Evolutionary conservation across 176 grass and related monocot species (phyloP).

Genomic region (Ensete ventricosum): DNA sequence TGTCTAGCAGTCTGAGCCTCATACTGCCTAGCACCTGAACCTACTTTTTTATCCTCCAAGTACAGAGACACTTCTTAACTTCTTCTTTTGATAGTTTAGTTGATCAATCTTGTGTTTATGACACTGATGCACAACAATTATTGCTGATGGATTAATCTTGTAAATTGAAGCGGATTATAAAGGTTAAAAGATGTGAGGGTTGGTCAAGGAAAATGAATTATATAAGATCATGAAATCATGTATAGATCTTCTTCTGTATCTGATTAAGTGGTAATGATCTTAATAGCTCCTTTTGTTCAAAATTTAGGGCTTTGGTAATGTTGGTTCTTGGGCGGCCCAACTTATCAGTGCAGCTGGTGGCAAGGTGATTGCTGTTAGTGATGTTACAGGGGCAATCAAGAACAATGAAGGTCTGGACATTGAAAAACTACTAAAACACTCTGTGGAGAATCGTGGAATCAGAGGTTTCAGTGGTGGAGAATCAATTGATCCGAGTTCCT

Average conservation of each 20-base stretch:
- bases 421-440: constrained; percentile 45
- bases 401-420: constrained; percentile 69
- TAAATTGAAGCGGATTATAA: too few relatives aligned
- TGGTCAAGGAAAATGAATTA: not conserved
- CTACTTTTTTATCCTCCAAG: too few relatives aligned
- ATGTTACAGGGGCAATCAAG: constrained; percentile 74
- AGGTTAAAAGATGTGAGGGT: not conserved
- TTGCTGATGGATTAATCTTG: too few relatives aligned
- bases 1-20: too few relatives aligned
- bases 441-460: constrained; percentile 42
- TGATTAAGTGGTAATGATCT: not conserved
- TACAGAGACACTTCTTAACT: too few relatives aligned
- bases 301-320: constrained; percentile 80
- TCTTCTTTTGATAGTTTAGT: too few relatives aligned
- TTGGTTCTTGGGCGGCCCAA: constrained; percentile 82
- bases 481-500: constrained; percentile 34
- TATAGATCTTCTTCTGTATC: not conserved
- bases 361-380: constrained; percentile 66
- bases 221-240: not conserved
- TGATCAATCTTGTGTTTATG: too few relatives aligned
- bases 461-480: constrained; percentile 63
- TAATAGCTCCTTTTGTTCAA: not conserved
- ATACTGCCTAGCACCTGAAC: too few relatives aligned
- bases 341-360: constrained; percentile 75
- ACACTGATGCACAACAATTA: too few relatives aligned